Conservation (phyloP, 257 asterid species). For the Echium plantagineum region DNA sequence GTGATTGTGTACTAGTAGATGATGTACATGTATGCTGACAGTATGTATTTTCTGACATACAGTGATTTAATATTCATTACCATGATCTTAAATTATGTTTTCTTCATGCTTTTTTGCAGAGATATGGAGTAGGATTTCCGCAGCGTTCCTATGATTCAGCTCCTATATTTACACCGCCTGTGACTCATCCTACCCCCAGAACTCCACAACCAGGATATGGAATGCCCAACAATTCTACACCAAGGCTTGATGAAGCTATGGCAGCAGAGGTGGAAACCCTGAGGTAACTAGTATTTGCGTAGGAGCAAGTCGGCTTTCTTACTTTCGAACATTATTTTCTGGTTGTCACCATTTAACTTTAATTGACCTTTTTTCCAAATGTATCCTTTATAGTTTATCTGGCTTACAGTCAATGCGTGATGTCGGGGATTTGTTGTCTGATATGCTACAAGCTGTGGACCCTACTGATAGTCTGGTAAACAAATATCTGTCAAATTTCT, state of each 20-base stretch:
- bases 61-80: background rate
- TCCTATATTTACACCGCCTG: slow-evolving; percentile 76
- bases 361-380: background rate
- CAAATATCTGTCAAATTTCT: slow-evolving; percentile 3
- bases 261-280: slow-evolving; percentile 47
- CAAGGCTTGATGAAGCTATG: slow-evolving; percentile 88
- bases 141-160: slow-evolving; percentile 44
- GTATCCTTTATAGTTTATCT: slow-evolving; percentile 36
- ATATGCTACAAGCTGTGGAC: slow-evolving; percentile 76
- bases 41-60: background rate
- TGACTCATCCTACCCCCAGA: slow-evolving; percentile 38
- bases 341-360: background rate
- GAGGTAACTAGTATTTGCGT: slow-evolving; percentile 31
- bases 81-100: background rate
- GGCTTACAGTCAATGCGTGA: slow-evolving; percentile 48
- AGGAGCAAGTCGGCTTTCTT: background rate
- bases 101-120: slow-evolving; percentile 35
- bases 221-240: slow-evolving; percentile 82
- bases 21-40: too few relatives aligned
- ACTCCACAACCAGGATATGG: slow-evolving; percentile 81
- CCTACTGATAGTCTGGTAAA: slow-evolving; percentile 49
- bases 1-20: too few relatives aligned
- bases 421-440: slow-evolving; percentile 58
- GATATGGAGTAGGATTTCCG: slow-evolving; percentile 69
- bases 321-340: background rate